A percentile compares a stretch with the other conserved stretches of the same genome.
These are phyloP conservation scores for Pseudozyma hubeiensis DNA, from an alignment of 1,284 basidiomycete species.

Conservation along the genomic window DNA sequence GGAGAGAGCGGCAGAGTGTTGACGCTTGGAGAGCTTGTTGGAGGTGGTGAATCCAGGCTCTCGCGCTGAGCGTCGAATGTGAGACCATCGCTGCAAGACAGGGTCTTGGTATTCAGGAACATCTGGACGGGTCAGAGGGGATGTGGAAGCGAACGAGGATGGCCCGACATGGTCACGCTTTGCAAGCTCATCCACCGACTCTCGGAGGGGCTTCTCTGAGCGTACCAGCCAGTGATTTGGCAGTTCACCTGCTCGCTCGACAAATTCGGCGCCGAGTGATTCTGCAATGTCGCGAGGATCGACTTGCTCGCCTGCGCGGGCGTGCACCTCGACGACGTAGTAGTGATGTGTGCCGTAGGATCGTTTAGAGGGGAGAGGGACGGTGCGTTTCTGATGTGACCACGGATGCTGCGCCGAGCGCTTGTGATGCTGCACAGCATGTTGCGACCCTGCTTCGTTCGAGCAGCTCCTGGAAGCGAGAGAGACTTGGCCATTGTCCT, in stretches of 20 bases:
- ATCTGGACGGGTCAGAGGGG: conserved; percentile 14
- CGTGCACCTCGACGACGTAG: conserved; percentile 84
- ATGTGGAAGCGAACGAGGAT: conserved; percentile 13
- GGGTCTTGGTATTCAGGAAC: conserved; percentile 66
- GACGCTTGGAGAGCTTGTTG: conserved; percentile 41
- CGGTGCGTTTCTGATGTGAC: conserved; percentile 40
- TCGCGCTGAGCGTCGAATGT: conserved; percentile 32
- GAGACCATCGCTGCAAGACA: conserved; percentile 72
- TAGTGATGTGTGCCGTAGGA: conserved; percentile 85
- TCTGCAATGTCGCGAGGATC: conserved; percentile 71
- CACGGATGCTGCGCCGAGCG: conserved; percentile 24
- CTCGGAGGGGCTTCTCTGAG: conserved; percentile 64
- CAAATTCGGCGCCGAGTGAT: conserved; percentile 82
- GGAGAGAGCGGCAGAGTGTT: conserved; percentile 44
- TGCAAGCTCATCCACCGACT: conserved; percentile 7
- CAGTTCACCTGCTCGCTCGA: conserved; percentile 89
- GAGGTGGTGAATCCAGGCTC: conserved; percentile 29
- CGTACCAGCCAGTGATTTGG: conserved; percentile 87
- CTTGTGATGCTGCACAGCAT: conserved; percentile 16
- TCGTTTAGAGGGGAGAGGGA: conserved; percentile 59
- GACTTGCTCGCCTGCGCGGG: conserved; percentile 71
- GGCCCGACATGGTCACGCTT: conserved; percentile 10
- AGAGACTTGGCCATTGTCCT: not conserved
- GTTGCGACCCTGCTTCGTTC: conserved; percentile 3
- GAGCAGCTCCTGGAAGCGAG: conserved; percentile 22